These are phyloP conservation scores for Epithele typhae DNA, from an alignment of 768 basidiomycete genomes.

Conservation along the genomic window DNA sequence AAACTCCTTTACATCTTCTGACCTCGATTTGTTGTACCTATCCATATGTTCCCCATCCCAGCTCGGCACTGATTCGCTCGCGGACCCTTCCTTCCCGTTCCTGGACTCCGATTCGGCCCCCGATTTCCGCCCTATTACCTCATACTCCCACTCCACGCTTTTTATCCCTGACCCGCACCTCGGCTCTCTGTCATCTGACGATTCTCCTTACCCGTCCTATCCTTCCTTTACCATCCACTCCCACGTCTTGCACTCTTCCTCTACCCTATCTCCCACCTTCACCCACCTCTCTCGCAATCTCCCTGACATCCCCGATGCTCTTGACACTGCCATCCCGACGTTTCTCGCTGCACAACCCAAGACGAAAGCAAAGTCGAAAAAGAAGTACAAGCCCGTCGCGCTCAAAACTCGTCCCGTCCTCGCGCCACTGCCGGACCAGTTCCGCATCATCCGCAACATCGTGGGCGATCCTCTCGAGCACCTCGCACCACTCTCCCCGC, in stretches of 20 bases:
- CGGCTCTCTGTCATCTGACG: background rate
- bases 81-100: constrained; percentile 7
- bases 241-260: no score
- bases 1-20: background rate
- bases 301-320: no score
- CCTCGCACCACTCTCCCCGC: constrained; percentile 4
- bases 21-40: constrained; percentile 5
- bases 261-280: no score
- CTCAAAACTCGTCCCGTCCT: constrained; percentile 16
- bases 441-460: constrained; percentile 7
- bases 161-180: no score
- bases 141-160: no score
- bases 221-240: no score
- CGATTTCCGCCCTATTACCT: no score
- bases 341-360: background rate
- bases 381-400: constrained; percentile 22
- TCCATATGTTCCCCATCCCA: background rate
- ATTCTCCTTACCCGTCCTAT: no score
- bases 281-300: background rate
- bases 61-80: constrained; percentile 1
- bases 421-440: constrained; percentile 16
- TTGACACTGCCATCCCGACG: background rate
- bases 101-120: background rate
- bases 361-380: background rate
- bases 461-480: constrained; percentile 9